These are phyloP conservation scores for Hirsutella thompsonii DNA, from an alignment of 2,329 filamentous ascomycete species.

Conservation along the genomic window DNA sequence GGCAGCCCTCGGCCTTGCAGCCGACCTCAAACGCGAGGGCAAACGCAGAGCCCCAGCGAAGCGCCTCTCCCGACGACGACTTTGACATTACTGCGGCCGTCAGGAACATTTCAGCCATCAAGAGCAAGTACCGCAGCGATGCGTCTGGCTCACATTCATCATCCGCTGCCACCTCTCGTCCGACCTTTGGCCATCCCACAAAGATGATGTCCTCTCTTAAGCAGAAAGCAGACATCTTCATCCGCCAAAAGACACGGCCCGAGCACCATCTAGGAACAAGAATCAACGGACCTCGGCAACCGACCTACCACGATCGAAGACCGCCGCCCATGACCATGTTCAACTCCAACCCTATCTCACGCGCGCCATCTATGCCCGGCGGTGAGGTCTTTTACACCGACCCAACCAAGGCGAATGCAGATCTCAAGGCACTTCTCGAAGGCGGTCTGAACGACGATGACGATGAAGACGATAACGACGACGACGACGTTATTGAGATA, in stretches of 20 bases:
- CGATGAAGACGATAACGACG: conserved; percentile 29
- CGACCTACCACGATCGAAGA: conserved; percentile 33
- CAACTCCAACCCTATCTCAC: conserved; percentile 21
- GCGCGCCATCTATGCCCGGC: conserved; percentile 10
- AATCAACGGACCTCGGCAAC: conserved; percentile 32
- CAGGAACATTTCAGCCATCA: conserved; percentile 14
- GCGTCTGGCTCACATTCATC: not conserved
- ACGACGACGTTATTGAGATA: not conserved
- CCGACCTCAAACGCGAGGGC: conserved; percentile 20
- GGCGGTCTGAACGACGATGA: conserved; percentile 67
- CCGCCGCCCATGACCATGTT: conserved; percentile 34
- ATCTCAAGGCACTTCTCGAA: conserved; percentile 72
- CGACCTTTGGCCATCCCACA: conserved; percentile 24
- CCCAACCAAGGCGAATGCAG: conserved; percentile 56
- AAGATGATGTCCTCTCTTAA: conserved; percentile 37
- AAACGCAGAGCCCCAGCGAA: conserved; percentile 11
- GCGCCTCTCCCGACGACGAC: conserved; percentile 18
- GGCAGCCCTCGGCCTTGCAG: conserved; percentile 26
- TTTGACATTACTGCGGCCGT: conserved; percentile 20
- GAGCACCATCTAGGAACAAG: conserved; percentile 42
- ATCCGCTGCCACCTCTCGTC: conserved; percentile 9
- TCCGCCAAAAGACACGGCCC: conserved; percentile 39
- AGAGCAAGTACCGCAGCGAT: conserved; percentile 8
- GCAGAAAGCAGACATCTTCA: conserved; percentile 42
- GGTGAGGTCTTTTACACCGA: conserved; percentile 53